phyloP scores from a whole-genome alignment of 106 monocot species.

The Dendrobium huoshanense region DNA sequence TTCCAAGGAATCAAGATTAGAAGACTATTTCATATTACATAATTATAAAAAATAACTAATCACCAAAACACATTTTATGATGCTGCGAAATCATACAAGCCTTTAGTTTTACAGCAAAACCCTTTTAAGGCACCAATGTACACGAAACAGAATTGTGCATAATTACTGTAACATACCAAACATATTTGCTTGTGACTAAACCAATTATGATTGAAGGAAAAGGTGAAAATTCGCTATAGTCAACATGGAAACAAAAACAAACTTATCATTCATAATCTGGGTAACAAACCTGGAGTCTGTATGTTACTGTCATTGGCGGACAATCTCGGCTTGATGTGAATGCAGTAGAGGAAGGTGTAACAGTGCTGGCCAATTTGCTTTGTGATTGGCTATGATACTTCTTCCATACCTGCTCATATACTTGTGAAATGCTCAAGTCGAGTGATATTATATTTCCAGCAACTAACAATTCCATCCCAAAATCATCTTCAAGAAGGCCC shows the following conservation, averaged over 20 bases:
- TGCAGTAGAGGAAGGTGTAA: constrained; percentile 42
- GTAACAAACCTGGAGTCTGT: constrained; percentile 86
- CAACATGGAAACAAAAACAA: background rate
- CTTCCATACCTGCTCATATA: constrained; percentile 98
- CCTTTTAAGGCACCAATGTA: background rate
- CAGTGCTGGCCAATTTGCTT: constrained; percentile 41
- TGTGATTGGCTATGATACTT: constrained; percentile 73
- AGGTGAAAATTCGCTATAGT: background rate
- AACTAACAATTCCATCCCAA: constrained; percentile 92
- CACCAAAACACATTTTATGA: no score
- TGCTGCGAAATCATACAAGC: background rate
- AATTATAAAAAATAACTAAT: no score
- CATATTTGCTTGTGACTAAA: background rate
- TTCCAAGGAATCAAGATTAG: no score
- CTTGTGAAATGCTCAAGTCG: constrained; percentile 92
- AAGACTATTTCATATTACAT: no score
- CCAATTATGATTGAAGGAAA: background rate
- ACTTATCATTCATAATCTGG: background rate
- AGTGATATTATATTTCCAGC: constrained; percentile 98
- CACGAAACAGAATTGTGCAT: background rate
- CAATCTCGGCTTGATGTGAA: constrained; percentile 52
- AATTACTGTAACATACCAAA: background rate
- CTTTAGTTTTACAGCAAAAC: background rate
- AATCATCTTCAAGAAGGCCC: constrained; percentile 92
- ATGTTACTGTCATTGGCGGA: constrained; percentile 95